A percentile compares a stretch with the other conserved stretches of the same genome.
Conservation (phyloP, 768 basidiomycete genomes). For the Termitomyces heimii region DNA sequence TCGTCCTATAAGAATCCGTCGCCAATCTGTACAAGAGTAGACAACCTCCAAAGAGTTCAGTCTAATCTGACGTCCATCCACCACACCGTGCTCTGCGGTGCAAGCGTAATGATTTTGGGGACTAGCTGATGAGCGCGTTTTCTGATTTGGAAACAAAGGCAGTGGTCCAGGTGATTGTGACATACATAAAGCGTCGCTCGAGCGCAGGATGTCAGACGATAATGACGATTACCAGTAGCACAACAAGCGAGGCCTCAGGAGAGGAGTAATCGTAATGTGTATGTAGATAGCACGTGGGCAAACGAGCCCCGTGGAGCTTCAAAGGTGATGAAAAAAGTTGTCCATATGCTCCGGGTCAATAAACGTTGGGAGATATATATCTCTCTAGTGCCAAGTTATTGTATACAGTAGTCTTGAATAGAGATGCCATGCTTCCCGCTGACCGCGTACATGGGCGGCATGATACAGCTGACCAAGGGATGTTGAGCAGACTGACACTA, state of each 20-base stretch:
- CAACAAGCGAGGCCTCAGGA: background rate
- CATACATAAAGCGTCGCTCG: conserved; percentile 13
- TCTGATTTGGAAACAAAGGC: background rate
- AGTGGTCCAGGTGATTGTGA: conserved; percentile 13
- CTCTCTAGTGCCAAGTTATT: background rate
- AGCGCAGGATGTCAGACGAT: conserved; percentile 17
- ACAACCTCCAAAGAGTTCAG: too few relatives aligned
- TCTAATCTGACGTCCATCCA: conserved; percentile 20
- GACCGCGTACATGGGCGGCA: too few relatives aligned
- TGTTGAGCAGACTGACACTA: conserved; percentile 3
- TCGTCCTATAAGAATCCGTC: too few relatives aligned
- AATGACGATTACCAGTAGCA: conserved; percentile 11
- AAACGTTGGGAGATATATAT: background rate
- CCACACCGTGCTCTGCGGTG: conserved; percentile 18
- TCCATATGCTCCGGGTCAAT: conserved; percentile 6
- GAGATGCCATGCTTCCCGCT: too few relatives aligned
- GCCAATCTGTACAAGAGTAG: too few relatives aligned
- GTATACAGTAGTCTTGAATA: background rate
- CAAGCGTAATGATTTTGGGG: conserved; percentile 12
- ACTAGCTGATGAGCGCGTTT: background rate
- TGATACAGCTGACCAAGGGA: too few relatives aligned
- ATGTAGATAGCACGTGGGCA: conserved; percentile 11
- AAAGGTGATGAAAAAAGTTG: conserved; percentile 11
- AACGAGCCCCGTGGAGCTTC: conserved; percentile 9
- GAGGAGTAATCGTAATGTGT: background rate